Conservation (phyloP, 2,329 filamentous ascomycete genomes). For the Harringtonia aguacate region DNA sequence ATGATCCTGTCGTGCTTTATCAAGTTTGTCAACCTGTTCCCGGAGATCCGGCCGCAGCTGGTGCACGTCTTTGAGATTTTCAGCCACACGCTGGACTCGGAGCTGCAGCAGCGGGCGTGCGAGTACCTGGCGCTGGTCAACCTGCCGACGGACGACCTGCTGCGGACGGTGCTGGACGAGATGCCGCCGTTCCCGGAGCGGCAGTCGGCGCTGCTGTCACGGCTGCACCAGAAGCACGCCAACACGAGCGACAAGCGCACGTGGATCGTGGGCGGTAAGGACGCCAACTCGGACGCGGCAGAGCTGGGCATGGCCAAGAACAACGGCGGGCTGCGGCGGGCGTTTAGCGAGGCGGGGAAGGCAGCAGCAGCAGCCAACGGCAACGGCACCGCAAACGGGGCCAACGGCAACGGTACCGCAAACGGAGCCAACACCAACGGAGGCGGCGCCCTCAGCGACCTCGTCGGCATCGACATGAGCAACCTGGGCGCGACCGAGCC, state of each 20-base stretch:
- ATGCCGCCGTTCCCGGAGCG: conserved; percentile 98
- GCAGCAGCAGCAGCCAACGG: conserved; percentile 35
- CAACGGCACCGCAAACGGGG: conserved; percentile 29
- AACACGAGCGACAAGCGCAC: conserved; percentile 91
- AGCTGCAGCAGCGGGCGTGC: conserved; percentile 91
- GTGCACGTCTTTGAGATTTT: conserved; percentile 84
- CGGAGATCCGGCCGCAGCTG: conserved; percentile 94
- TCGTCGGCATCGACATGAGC: no score
- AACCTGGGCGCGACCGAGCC: conserved; percentile 10
- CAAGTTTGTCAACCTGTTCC: conserved; percentile 97
- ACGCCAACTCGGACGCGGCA: conserved; percentile 71
- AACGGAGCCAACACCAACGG: conserved; percentile 1
- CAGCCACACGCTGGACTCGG: conserved; percentile 88
- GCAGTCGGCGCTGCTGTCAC: conserved; percentile 80
- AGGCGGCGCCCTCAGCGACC: not conserved
- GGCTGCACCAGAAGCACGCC: conserved; percentile 88
- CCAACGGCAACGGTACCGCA: conserved; percentile 36
- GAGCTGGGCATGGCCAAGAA: conserved; percentile 75
- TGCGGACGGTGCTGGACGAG: conserved; percentile 91
- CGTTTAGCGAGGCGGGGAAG: conserved; percentile 56
- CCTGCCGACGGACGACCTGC: conserved; percentile 77
- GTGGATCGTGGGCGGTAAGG: conserved; percentile 96
- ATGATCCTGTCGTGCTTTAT: conserved; percentile 93
- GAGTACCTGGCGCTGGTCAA: conserved; percentile 84
- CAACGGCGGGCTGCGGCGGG: conserved; percentile 72